Evolutionary conservation across 305 asterid genomes (phyloP).

Genomic region (Fraxinus paxiana): DNA sequence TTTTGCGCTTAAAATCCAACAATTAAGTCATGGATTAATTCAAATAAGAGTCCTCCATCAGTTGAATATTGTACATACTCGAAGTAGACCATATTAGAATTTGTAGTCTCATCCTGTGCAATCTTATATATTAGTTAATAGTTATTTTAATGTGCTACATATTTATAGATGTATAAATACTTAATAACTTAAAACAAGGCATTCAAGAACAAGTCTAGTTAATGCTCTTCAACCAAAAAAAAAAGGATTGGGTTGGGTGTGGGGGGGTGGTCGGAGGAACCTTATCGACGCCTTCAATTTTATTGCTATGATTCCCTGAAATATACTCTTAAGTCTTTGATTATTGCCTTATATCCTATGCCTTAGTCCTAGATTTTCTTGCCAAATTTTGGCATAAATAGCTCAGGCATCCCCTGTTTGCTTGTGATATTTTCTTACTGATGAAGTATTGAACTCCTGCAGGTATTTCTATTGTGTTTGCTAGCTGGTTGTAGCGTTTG

Average conservation of each 20-base stretch:
- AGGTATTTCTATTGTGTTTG: constrained; percentile 52
- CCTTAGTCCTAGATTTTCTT: neutral
- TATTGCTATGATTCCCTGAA: neutral
- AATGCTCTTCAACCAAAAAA: neutral
- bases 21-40: neutral
- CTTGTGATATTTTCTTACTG: neutral
- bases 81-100: neutral
- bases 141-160: neutral
- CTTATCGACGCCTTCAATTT: neutral
- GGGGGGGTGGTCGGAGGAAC: neutral
- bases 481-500: constrained; percentile 61
- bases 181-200: neutral
- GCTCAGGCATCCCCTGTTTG: neutral
- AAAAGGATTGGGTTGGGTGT: neutral
- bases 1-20: no score
- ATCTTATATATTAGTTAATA: neutral
- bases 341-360: neutral
- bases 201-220: neutral
- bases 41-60: neutral
- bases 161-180: neutral
- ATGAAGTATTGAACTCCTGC: constrained; percentile 8
- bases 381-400: neutral
- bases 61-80: neutral
- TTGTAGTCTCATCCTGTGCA: neutral
- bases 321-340: neutral